phyloP scores from a whole-genome alignment of 805 yeast species.

The Ogataea neopini region DNA sequence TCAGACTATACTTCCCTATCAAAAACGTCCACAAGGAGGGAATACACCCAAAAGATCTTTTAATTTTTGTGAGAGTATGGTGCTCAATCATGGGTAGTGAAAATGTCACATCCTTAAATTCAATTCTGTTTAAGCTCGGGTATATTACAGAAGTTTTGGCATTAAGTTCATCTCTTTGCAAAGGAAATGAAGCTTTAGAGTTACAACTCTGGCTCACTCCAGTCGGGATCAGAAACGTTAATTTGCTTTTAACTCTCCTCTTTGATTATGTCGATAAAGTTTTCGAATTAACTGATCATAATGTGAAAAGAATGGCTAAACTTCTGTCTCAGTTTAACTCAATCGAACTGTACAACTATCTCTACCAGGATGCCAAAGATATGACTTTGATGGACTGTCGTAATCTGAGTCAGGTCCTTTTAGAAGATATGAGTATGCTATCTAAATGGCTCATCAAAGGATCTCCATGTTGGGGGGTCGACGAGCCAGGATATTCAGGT shows the following conservation, averaged over 20 bases:
- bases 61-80: constrained; percentile 46
- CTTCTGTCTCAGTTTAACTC: constrained; percentile 49
- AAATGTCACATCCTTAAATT: constrained; percentile 48
- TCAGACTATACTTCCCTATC: constrained; percentile 47
- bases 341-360: constrained; percentile 46
- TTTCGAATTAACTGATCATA: constrained; percentile 14
- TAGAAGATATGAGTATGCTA: constrained; percentile 35
- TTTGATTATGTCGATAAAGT: constrained; percentile 34
- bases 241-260: constrained; percentile 36
- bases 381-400: constrained; percentile 53
- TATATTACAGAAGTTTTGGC: constrained; percentile 43
- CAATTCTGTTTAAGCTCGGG: constrained; percentile 37
- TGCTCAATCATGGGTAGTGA: constrained; percentile 66
- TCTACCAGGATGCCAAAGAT: constrained; percentile 39
- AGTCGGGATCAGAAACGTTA: constrained; percentile 43
- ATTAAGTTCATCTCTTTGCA: constrained; percentile 28
- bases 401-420: constrained; percentile 40
- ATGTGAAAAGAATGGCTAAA: constrained; percentile 35
- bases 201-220: constrained; percentile 52
- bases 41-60: constrained; percentile 25
- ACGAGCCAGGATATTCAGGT: constrained; percentile 24
- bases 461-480: constrained; percentile 33
- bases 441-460: constrained; percentile 47
- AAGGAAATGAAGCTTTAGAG: constrained; percentile 34
- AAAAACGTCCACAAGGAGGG: constrained; percentile 1